Conservation (phyloP, 345 rosid species). For the rapeseed (Brassica napus) region Da-Ae NC_063451.1:22088001-22088500, state of each 20-base stretch:
- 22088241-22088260: constrained; percentile 54
- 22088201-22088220: constrained; percentile 61
- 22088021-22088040: neutral
- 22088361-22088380: constrained; percentile 60
- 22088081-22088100: neutral
- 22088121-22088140: constrained; percentile 48
- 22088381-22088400: constrained; percentile 87
- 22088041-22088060: constrained; percentile 26
- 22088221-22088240: constrained; percentile 57
- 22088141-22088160: constrained; percentile 56
- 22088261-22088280: constrained; percentile 63
- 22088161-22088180: constrained; percentile 53
- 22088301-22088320: constrained; percentile 62
- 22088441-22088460: constrained; percentile 84
- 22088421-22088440: constrained; percentile 96
- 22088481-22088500: constrained; percentile 56
- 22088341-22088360: constrained; percentile 74
- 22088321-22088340: constrained; percentile 51
- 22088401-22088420: constrained; percentile 78
- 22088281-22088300: constrained; percentile 63
- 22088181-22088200: constrained; percentile 52
- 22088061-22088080: constrained; percentile 39
- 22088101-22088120: neutral
- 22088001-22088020: neutral
- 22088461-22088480: constrained; percentile 86